phyloP scores from a whole-genome alignment of 2,329 filamentous ascomycete genomes.

The Cercospora sp. region DNA sequence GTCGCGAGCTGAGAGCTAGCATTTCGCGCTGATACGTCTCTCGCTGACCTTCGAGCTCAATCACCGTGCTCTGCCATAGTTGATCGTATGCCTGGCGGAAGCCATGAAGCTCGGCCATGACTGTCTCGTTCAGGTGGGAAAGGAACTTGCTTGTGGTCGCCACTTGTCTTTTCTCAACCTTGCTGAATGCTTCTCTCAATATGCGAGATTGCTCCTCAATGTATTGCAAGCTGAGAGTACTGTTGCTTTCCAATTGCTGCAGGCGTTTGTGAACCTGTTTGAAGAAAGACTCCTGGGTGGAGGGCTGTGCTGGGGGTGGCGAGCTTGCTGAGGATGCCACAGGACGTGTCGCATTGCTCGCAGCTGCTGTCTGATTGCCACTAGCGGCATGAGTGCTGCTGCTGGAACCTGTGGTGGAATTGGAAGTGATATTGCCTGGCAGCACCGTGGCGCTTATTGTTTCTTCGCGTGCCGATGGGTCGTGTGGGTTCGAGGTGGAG shows the following conservation, averaged over 20 bases:
- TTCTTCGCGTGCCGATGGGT: not conserved
- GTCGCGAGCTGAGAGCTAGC: constrained; percentile 72
- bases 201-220: constrained; percentile 95
- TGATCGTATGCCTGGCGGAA: constrained; percentile 89
- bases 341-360: constrained; percentile 14
- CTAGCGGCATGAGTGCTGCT: not conserved
- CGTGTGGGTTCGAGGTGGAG: not conserved
- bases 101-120: constrained; percentile 74
- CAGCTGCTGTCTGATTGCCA: constrained; percentile 2
- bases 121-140: constrained; percentile 80
- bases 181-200: constrained; percentile 79
- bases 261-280: constrained; percentile 93
- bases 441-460: not conserved
- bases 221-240: constrained; percentile 88
- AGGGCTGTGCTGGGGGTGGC: constrained; percentile 59
- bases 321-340: constrained; percentile 16
- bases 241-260: constrained; percentile 86
- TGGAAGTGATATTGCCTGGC: not conserved
- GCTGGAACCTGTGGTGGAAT: not conserved
- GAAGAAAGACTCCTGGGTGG: constrained; percentile 96
- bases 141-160: constrained; percentile 81
- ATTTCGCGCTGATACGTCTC: constrained; percentile 82
- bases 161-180: constrained; percentile 83
- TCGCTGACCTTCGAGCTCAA: constrained; percentile 84
- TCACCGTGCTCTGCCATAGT: constrained; percentile 92